Evolutionary conservation across 768 basidiomycete genomes (phyloP), one percentile per base, ranked within the genome.

Genomic region (Cyclocybe cylindracea): DNA sequence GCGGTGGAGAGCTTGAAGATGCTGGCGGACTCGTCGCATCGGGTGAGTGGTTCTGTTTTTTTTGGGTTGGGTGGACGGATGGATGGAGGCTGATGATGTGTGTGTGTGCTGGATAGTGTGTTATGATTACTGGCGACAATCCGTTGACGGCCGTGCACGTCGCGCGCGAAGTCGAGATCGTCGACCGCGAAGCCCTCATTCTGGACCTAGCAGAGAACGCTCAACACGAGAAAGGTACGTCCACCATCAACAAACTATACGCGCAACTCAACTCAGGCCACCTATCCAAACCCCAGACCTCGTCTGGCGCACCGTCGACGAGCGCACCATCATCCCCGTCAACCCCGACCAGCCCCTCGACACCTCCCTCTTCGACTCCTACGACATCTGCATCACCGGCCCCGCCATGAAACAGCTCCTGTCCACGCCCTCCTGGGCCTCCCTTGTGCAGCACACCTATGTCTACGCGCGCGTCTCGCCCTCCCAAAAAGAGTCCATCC

Each of bases 121-220:
- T 98, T 51, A 99, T 99, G 97, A 99, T 99, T 57, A 99, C 97
- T 41, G 97, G 97, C 35, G 97, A 99, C 68, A 98, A 98, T 67
- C 97, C 97, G 7, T 73, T 99, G 47, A 99, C 97, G 0, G 97
- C 97, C 7, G 86, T 91, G 0, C 97, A 98, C 65, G 95, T 99
- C 40, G 97, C 97, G 13, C 82, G 82, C 19, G 94, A 96, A 63
- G 97, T 99, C 7, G 96, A 99, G 63, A 98, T 98, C 54, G 88
- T 99, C 14, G 97, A 99, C 63, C 86, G 95, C 24, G 93, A 97
- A 4, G 92, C 87, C 1, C 81, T 98, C 29, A 98, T 98, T 53
- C 76, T 99, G 24, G 97, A 99, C 66, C 63, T 92, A 47, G 86
- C 82, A 61, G 97, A 96, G 64, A 87, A 94, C 33, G 78, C 93